These are phyloP conservation scores for Talaromyces sp. DNA, from an alignment of 2,329 filamentous ascomycete species.

Conservation along the genomic window DNA sequence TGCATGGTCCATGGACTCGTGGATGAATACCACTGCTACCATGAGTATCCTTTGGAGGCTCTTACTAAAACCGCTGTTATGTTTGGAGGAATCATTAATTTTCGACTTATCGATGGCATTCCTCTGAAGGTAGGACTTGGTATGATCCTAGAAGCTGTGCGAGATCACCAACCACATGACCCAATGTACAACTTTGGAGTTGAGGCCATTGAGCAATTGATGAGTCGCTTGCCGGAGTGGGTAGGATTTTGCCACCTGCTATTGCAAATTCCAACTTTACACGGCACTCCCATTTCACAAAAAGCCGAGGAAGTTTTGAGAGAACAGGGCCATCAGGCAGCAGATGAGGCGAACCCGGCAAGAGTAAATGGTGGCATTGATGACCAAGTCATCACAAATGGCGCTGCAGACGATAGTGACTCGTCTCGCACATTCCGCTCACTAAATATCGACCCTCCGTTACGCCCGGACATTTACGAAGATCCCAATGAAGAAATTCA, in stretches of 20 bases:
- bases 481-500: conserved; percentile 80
- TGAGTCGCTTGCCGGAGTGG: conserved; percentile 82
- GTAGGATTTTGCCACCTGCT: conserved; percentile 88
- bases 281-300: conserved; percentile 76
- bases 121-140: conserved; percentile 90
- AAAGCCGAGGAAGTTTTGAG: conserved; percentile 76
- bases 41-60: conserved; percentile 92
- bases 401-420: conserved; percentile 59
- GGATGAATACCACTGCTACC: conserved; percentile 93
- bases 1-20: conserved; percentile 99
- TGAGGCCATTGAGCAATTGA: conserved; percentile 86
- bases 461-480: conserved; percentile 61
- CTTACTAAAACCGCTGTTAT: conserved; percentile 92
- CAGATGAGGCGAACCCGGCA: conserved; percentile 48
- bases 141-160: conserved; percentile 95
- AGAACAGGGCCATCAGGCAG: conserved; percentile 56
- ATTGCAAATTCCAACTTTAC: conserved; percentile 72
- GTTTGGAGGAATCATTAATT: conserved; percentile 94
- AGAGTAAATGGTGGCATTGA: conserved; percentile 31
- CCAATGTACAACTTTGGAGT: conserved; percentile 98
- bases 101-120: conserved; percentile 82
- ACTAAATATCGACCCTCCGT: conserved; percentile 67
- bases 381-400: conserved; percentile 60
- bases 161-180: conserved; percentile 74
- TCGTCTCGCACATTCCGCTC: conserved; percentile 68